Evolutionary conservation across 805 yeast genomes (phyloP), one percentile per base, ranked within the genome.

Genomic region (Sungouiozyma intestinalis): DNA sequence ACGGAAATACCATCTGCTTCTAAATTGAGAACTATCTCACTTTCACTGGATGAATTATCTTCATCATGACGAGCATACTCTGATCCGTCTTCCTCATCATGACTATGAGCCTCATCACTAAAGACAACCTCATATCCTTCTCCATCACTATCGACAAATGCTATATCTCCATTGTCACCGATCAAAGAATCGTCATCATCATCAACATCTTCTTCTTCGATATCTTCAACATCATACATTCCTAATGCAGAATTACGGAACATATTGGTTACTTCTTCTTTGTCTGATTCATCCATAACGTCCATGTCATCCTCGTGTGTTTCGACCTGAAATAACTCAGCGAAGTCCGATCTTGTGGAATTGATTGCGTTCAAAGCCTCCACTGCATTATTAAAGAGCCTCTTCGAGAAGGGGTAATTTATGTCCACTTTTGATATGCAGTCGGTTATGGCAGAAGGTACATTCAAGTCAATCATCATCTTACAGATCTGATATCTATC

Each of bases 211-310:
- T 78, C 82, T 36, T 75, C 74, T 48, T 77, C 81, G 31, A 74
- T 72, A 40, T 81, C 92, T 29, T 73, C 84, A 33, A 84, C 79
- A 52, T 90, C 97, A 57, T 82, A 90, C 94, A 90, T 88, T 1
- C 96, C 97, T 34, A 90, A 68, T 0, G 97, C 85, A 0, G 97
- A 88, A 57, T 92, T 88, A 33, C 81, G 69, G 61, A 90, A 78
- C 54, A 88, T 67, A 57, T 88, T 88, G 0, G 94, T 87, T 0
- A 87, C 76, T 41, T 85, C 90, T 41, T 82, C 94, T 32, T 74
- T 77, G 16, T 66, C 65, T 35, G 66, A 68, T 32, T 80, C 85
- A 20, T 73, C 77, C n/a, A 77, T 84, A 16, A 64, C 71, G 16
- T 63, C 74, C 15, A 66, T 74, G 14, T 68, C 73, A 20, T 75